Conservation (phyloP, 1,139 yeast species). For the Meyerozyma elateridarum region DNA sequence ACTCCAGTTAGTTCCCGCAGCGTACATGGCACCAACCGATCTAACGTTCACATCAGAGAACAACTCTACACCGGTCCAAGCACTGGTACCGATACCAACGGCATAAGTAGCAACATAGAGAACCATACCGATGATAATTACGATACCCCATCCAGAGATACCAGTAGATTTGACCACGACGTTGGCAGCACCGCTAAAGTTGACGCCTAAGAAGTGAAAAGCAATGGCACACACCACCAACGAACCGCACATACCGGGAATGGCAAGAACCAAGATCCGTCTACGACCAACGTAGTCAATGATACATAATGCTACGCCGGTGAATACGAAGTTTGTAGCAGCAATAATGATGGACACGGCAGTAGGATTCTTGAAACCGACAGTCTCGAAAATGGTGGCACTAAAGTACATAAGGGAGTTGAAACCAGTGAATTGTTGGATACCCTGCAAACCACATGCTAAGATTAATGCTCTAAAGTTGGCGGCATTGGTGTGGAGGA, state of each 20-base stretch:
- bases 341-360: conserved; percentile 93
- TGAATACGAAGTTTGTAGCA: conserved; percentile 86
- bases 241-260: conserved; percentile 79
- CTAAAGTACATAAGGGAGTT: conserved; percentile 93
- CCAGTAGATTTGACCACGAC: conserved; percentile 40
- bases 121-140: conserved; percentile 81
- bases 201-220: conserved; percentile 72
- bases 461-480: conserved; percentile 83
- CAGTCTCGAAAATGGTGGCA: conserved; percentile 81
- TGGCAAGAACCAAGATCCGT: conserved; percentile 62
- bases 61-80: conserved; percentile 96
- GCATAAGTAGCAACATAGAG: conserved; percentile 86
- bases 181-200: conserved; percentile 45
- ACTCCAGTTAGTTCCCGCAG: conserved; percentile 95
- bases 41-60: conserved; percentile 87
- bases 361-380: conserved; percentile 80
- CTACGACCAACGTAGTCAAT: conserved; percentile 88
- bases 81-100: conserved; percentile 91
- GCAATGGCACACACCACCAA: conserved; percentile 79
- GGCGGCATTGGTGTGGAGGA: conserved; percentile 70
- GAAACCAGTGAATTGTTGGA: conserved; percentile 94
- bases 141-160: conserved; percentile 79
- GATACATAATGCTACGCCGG: conserved; percentile 73
- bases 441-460: conserved; percentile 90
- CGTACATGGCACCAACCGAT: conserved; percentile 85